Conservation (phyloP, 2,329 filamentous ascomycete species). For the Aspergillus luchuensis region DNA sequence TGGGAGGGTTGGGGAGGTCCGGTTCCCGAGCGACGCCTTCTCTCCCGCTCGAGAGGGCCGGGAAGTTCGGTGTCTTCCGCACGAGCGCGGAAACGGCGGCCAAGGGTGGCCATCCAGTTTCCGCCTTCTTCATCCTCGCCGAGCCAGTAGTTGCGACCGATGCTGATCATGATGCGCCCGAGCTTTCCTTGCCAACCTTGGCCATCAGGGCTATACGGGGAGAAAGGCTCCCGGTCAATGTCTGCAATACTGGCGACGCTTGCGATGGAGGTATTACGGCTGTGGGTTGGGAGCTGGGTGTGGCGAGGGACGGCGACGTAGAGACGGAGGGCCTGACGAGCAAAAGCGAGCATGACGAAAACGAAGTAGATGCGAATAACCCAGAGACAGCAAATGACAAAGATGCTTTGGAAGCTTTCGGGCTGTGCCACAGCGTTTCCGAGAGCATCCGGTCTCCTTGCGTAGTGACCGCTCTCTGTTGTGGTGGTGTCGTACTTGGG, state of each 20-base stretch:
- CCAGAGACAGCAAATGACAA: conserved; percentile 73
- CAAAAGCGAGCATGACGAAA: conserved; percentile 79
- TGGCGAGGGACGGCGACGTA: conserved; percentile 49
- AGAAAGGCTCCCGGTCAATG: conserved; percentile 68
- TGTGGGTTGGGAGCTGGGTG: conserved; percentile 44
- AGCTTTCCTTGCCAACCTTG: conserved; percentile 77
- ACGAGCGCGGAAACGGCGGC: conserved; percentile 60
- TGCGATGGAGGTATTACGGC: conserved; percentile 48
- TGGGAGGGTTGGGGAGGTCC: conserved; percentile 52
- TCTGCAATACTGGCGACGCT: conserved; percentile 51
- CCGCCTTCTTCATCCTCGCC: conserved; percentile 60
- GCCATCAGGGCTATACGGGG: conserved; percentile 68
- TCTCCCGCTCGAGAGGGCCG: conserved; percentile 57
- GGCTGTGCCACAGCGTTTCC: conserved; percentile 66
- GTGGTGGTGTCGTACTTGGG: conserved; percentile 65
- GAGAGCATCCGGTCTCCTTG: conserved; percentile 48
- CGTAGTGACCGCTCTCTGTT: conserved; percentile 46
- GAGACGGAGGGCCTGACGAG: conserved; percentile 72
- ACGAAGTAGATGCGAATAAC: conserved; percentile 79
- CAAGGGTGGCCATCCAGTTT: conserved; percentile 68
- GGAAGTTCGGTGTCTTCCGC: conserved; percentile 45
- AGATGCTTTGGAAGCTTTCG: conserved; percentile 73
- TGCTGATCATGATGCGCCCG: conserved; percentile 74
- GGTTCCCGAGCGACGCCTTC: conserved; percentile 63
- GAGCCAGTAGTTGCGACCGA: conserved; percentile 79